A percentile compares a stretch with the other conserved stretches of the same genome.
Conservation (phyloP, 768 basidiomycete genomes). For the Russula vinacea region DNA sequence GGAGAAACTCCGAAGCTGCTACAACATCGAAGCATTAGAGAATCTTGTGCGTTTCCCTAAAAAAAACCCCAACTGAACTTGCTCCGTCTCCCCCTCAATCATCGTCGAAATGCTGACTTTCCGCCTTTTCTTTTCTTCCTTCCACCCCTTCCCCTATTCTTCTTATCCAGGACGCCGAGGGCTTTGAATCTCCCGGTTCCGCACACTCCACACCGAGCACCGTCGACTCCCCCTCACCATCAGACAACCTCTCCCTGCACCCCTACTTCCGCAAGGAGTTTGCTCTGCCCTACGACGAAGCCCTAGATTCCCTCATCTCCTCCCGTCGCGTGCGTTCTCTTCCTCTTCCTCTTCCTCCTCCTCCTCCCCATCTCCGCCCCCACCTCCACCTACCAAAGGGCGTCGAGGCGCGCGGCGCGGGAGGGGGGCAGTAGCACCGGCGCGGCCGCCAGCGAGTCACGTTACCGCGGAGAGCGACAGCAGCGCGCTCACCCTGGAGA, state of each 20-base stretch:
- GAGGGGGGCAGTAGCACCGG: conserved; percentile 37
- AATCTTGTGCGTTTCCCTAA: conserved; percentile 49
- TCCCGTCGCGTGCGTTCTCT: conserved; percentile 62
- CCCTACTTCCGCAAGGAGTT: conserved; percentile 76
- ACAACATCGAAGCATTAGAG: conserved; percentile 74
- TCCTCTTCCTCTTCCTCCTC: conserved; percentile 44
- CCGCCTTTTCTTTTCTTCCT: not conserved
- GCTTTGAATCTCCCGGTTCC: conserved; percentile 43
- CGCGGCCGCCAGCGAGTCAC: conserved; percentile 58
- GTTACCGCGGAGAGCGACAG: conserved; percentile 81
- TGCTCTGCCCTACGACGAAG: conserved; percentile 55
- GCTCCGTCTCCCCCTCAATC: not conserved
- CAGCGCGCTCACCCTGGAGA: conserved; percentile 79
- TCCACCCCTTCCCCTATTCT: not conserved
- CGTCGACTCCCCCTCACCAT: conserved; percentile 64
- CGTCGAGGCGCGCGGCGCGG: conserved; percentile 45
- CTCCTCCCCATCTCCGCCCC: conserved; percentile 49
- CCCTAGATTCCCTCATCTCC: conserved; percentile 57
- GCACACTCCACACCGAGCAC: conserved; percentile 44
- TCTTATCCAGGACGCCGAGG: conserved; percentile 26
- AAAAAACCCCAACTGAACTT: too few relatives aligned
- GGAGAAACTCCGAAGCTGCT: conserved; percentile 68
- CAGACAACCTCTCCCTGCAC: conserved; percentile 63
- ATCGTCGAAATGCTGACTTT: not conserved
- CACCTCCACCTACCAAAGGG: conserved; percentile 40